Base-by-base conservation (phyloP, 1,284 basidiomycete species). In the Microbotryomycetes sp. region DNA sequence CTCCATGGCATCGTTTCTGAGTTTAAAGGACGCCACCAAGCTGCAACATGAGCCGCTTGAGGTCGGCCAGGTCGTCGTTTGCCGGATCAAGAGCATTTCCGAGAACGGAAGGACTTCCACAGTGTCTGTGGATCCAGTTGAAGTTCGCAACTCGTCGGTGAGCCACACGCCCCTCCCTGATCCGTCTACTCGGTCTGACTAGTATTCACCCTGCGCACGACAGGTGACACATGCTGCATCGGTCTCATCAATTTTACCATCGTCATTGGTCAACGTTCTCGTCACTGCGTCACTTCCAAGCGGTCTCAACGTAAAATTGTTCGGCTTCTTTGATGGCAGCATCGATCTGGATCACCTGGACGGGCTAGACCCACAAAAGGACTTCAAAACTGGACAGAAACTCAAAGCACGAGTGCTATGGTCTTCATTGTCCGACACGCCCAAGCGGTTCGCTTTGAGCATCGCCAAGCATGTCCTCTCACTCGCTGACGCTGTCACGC, bases 311-410 rank as follows among this genome's bases (percentile, higher is more conserved):
- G 80, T 98, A 53, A 92, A 94, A 77, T 81, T 97, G 23, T 82
- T 93, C 31, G 94, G 93, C 2, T 94, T 90, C 77, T 97, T 93
- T 75, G 87, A 92, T 54, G 94, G 91, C 30, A 94, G 92, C 0
- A 82, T 92, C 55, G 92, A 97, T 73, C 79, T 85, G 49, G 83
- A 86, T 64, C 93, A 98, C 76, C 78, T 97, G 23, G 80, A 79
- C 22, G 75, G 79, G 6, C 62, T 59, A 30, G 75, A 77, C 58
- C 70, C 77, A 23, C 80, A 81, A 47, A 81, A 82, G 55, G 76
- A 77, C 42, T 87, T 82, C 77, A 91, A 88, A 74, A 74, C 88
- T 53, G 92, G 92, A 15, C 85, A 89, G 75, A 96, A 90, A 78
- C 79, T 97, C 71, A 91, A 88, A 72, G 87, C 89, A 0, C 81